Evolutionary conservation across 169 alveolate species (phyloP).

Genomic region (Plasmodium berghei): DNA sequence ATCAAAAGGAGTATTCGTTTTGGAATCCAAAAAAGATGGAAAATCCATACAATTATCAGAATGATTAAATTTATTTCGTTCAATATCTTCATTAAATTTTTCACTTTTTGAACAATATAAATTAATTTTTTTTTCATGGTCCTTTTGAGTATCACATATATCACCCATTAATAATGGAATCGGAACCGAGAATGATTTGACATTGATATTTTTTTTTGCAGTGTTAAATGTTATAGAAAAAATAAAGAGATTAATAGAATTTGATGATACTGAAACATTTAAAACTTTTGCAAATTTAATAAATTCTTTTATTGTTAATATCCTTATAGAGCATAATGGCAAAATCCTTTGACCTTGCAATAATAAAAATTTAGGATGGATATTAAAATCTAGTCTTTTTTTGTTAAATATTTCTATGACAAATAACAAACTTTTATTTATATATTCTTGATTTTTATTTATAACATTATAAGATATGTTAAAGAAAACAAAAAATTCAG

Average conservation of each 20-base stretch:
- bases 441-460: neutral
- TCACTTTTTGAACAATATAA: no score
- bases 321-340: constrained; percentile 59
- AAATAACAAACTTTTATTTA: constrained; percentile 41
- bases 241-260: constrained; percentile 55
- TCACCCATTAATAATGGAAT: constrained; percentile 73
- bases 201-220: constrained; percentile 45
- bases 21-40: no score
- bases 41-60: no score
- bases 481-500: constrained; percentile 74
- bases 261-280: constrained; percentile 66
- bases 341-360: constrained; percentile 24
- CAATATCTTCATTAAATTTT: no score
- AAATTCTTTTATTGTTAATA: constrained; percentile 28
- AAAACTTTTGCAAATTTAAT: constrained; percentile 57
- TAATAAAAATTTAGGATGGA: constrained; percentile 46
- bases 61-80: neutral
- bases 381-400: constrained; percentile 61
- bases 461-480: constrained; percentile 16
- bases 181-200: constrained; percentile 72
- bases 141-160: constrained; percentile 1
- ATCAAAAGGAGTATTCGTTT: no score
- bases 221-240: constrained; percentile 60
- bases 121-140: neutral
- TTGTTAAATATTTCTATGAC: constrained; percentile 61